phyloP scores from a whole-genome alignment of 2,329 filamentous ascomycete genomes.

The Aureobasidium sp. region DNA sequence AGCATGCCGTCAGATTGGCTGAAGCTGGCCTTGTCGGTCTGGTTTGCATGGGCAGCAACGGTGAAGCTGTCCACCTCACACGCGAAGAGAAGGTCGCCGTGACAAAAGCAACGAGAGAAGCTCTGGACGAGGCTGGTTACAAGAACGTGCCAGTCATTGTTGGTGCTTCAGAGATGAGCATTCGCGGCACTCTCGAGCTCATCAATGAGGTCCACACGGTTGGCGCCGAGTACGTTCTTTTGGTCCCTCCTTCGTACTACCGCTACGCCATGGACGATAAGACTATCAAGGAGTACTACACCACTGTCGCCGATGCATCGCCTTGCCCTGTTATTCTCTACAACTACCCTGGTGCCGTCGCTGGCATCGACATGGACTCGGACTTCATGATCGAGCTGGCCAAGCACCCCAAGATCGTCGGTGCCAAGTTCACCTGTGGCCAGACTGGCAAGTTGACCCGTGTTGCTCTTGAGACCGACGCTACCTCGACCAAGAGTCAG shows the following conservation, averaged over 20 bases:
- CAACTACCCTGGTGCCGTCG: slow-evolving; percentile 84
- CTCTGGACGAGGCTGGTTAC: slow-evolving; percentile 74
- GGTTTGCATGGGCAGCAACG: slow-evolving; percentile 84
- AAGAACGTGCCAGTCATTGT: slow-evolving; percentile 66
- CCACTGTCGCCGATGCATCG: slow-evolving; percentile 63
- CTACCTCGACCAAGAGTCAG: slow-evolving; percentile 52
- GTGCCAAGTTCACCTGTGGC: slow-evolving; percentile 87
- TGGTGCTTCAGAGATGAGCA: slow-evolving; percentile 72
- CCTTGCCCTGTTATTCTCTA: slow-evolving; percentile 76
- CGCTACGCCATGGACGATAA: slow-evolving; percentile 66
- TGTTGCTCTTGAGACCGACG: slow-evolving; percentile 63
- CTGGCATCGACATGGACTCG: slow-evolving; percentile 83
- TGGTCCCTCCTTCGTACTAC: slow-evolving; percentile 80
- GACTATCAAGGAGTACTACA: slow-evolving; percentile 65
- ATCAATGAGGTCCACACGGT: slow-evolving; percentile 57
- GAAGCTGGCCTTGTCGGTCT: slow-evolving; percentile 71
- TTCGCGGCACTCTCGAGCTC: slow-evolving; percentile 69
- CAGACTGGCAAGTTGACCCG: slow-evolving; percentile 85
- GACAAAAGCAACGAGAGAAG: slow-evolving; percentile 69
- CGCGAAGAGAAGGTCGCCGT: slow-evolving; percentile 67
- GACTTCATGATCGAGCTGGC: slow-evolving; percentile 78
- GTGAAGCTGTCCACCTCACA: slow-evolving; percentile 78
- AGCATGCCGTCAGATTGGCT: slow-evolving; percentile 69
- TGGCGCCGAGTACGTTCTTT: slow-evolving; percentile 71
- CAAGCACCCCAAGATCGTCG: slow-evolving; percentile 62